These are phyloP conservation scores for Rhizophlyctis rosea DNA, from an alignment of 192 early-diverging fungal species.

Conservation along the genomic window DNA sequence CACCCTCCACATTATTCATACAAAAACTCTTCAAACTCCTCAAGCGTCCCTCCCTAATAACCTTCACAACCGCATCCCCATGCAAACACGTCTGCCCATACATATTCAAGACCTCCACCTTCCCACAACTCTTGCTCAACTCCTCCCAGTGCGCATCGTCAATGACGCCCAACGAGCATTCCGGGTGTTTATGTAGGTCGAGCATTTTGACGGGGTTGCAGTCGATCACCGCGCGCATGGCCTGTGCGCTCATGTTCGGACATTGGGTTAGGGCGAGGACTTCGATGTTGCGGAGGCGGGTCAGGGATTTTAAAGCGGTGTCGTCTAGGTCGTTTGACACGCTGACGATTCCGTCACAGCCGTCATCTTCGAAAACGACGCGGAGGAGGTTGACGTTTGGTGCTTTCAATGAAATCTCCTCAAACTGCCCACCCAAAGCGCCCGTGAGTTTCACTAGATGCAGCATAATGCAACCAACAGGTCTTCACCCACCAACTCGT, in stretches of 20 bases:
- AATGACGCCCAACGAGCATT: constrained; percentile 37
- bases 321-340: constrained; percentile 35
- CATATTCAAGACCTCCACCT: constrained; percentile 41
- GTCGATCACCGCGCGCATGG: constrained; percentile 25
- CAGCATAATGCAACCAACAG: too few species aligned
- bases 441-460: too few species aligned
- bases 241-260: constrained; percentile 31
- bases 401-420: constrained; percentile 25
- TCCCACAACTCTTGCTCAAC: constrained; percentile 1
- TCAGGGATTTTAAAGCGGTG: constrained; percentile 18
- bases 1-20: constrained; percentile 22
- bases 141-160: constrained; percentile 33
- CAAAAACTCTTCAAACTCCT: constrained; percentile 17
- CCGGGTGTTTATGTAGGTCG: constrained; percentile 48
- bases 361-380: constrained; percentile 51
- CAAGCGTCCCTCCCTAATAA: constrained; percentile 4
- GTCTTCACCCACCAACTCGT: constrained; percentile 36
- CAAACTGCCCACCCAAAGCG: constrained; percentile 17
- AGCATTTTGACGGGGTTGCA: constrained; percentile 32
- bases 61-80: constrained; percentile 8
- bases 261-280: constrained; percentile 44
- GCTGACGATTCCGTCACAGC: constrained; percentile 34
- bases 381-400: constrained; percentile 38
- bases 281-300: constrained; percentile 27
- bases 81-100: constrained; percentile 38